phyloP scores from a whole-genome alignment of 441 rosid species.

The Omphalea diandra region DNA sequence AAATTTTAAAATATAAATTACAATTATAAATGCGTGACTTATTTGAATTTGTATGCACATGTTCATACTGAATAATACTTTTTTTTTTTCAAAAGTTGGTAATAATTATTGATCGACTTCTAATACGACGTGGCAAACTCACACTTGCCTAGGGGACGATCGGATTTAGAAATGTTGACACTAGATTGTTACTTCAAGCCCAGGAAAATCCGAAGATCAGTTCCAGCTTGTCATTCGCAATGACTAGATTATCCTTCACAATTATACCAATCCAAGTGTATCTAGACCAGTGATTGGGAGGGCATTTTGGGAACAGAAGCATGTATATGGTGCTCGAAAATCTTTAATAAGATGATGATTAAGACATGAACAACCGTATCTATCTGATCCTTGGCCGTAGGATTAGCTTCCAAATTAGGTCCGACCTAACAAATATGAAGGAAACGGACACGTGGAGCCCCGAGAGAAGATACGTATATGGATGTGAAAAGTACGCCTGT shows the following conservation, averaged over 20 bases:
- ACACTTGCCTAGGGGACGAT: neutral
- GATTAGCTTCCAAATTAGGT: neutral
- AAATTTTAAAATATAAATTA: too few relatives aligned
- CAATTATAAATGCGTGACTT: too few relatives aligned
- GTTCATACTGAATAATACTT: too few relatives aligned
- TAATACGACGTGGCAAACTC: neutral
- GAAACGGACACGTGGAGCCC: slow-evolving; percentile 8
- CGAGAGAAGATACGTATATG: neutral
- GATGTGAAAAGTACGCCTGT: slow-evolving; percentile 1
- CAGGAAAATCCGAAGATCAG: too few relatives aligned
- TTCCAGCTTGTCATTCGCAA: neutral
- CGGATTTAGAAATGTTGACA: too few relatives aligned
- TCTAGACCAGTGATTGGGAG: too few relatives aligned
- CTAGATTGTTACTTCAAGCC: too few relatives aligned
- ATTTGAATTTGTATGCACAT: too few relatives aligned
- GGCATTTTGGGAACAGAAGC: neutral
- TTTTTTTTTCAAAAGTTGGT: too few relatives aligned
- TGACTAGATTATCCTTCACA: neutral
- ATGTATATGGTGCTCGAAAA: too few relatives aligned
- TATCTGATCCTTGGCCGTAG: neutral
- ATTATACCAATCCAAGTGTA: neutral
- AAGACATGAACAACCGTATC: neutral
- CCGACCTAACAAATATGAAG: neutral
- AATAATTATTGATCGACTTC: neutral
- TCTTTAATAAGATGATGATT: neutral